Base-by-base conservation (phyloP, 2,329 filamentous ascomycete genomes). In the Cordyceps cateniannulata region DNA sequence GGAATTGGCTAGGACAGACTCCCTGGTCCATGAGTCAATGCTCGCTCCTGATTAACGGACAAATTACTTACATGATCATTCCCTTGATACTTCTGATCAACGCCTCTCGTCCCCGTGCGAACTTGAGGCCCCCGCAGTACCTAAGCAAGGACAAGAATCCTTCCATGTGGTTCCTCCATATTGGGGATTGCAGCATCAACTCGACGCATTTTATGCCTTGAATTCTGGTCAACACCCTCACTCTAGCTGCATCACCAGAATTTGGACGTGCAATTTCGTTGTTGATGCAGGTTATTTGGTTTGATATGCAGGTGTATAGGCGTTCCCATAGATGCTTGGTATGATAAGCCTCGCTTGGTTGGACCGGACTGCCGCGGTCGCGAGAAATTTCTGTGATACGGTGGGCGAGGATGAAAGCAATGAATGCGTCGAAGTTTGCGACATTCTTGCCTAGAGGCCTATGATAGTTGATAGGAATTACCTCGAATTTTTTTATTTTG, bases 151-250 rank as follows among this genome's bases (percentile, higher is more conserved):
- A 53, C 6, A 53, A 53, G 32, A 53, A 53, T 8, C 50, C 50
- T 40, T 53, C 50, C 10, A 9, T 40, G 50, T 53, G 50, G 20
- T 40, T 32, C 50, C 32, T 53, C 50, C 50, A 53, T 16, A 53
- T 38, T n/a, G 50, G 50, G 2, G 50, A 18, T 18, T 53, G 50
- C 12, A 53, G 50, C 50, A 53, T 53, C 8, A 53, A 32, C 50
- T 53, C 50, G 16, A 53, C 50, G 35, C 50, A 53, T 9, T 53
- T 53, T 22, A 53, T 53, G 32, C 50, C 50, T 32, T 53, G 50
- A 20, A 53, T 53, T 22, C 50, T 22, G 20, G 50, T 25, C 50
- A 53, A 53, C 8, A 53, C 32, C 14, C 50, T 38, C 14, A 38
- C 38, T 53, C 20, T 53, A 9, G 35, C 35, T 8, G 22, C 32